Base-by-base conservation (phyloP, 176 grass and related monocot species). In the Puccinellia tenuiflora region DNA sequence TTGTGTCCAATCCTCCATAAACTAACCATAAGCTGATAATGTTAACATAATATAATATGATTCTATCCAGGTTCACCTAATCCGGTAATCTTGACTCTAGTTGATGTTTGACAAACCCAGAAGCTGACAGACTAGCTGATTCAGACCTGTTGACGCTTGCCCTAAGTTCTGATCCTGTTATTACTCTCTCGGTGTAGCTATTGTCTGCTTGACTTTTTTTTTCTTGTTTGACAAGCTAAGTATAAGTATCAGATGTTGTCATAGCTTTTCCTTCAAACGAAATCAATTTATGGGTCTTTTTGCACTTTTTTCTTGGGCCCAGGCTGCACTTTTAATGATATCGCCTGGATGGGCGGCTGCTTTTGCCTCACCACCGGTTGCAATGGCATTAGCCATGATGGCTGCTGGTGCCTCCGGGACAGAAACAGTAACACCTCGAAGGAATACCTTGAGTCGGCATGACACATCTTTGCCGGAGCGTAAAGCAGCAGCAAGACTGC, bases 351-450 rank as follows among this genome's bases (percentile, higher is more conserved):
- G 96, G 96, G 93, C 96, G 68, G 96, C 96, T 70, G 93, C 96
- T 93, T 98, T 98, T 92, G 96, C 96, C 46, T 98, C 96, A 74
- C 96, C 96, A 86, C 96, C 96, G 35, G 93, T 83, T 90, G 96
- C 96, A 37, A 93, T 98, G 96, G 96, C 93, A 63, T 84, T 98
- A 88, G 96, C 96, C 78, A 99, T 99, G 89, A 93, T 99, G 87
- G 96, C 96, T 67, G 96, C 96, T 65, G 96, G 96, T 87, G 91
- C 93, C 85, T 88, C 91, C 50, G 93, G 96, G 40, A 92, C 92
- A 55, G 96, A 99, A 92, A 90, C 80, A 75, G 50, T 88, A 46
- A 75, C 83, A 50, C 93, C 91, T 88, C 28, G 74, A 78, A 93
- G 85, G 57, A 92, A 84, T 75, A 85, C 68, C 43, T 92, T 95